Evolutionary conservation across 176 grass and related monocot genomes (phyloP), one percentile per base, ranked within the genome.

Genomic region (Olyra latifolia): DNA sequence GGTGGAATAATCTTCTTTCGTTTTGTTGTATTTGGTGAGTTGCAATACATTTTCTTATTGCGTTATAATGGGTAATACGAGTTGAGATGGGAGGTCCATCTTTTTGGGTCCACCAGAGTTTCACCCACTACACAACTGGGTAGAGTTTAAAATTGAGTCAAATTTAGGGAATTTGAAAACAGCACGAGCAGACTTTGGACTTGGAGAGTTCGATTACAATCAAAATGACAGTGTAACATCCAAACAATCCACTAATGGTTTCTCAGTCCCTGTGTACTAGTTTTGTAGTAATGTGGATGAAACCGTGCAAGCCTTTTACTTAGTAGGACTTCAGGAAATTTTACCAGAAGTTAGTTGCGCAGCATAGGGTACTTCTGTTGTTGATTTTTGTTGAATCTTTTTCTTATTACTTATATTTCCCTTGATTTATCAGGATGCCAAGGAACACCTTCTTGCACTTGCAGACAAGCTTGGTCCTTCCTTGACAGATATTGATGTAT

Each of bases 391-490:
- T 50, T 43, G 67, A n/a, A 30, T 66, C 10, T 56, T 70, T 77
- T 73, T 55, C 24, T 76, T 75, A 50, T 49, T 57, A 65, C 22
- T 59, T 81, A 4, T 57, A 22, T 81, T 80, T 81, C 80, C 11
- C 20, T 71, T 81, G 78, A 77, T 55, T 81, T 72, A 27, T 17
- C 80, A 98, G 92, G 96, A 98, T 93, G 96, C 96, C 54, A 98
- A 98, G 85, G 92, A 98, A 29, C 92, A 98, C 77, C 96, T 98
- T 76, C 89, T 91, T 93, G 96, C 96, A 39, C 84, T 98, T 67
- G 96, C 83, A 74, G 90, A 95, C 82, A 91, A 98, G 86, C 88
- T 98, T 83, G 96, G 96, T 30, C 55, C 96, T 74, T 98, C 96
- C 65, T 71, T 98, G 68, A 87, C 87, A 38, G 96, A 93, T 78